Percentiles rank a stretch among this genome's conserved stretches.
Conservation (phyloP, 1,139 yeast genomes). For the Blastobotrys buckinghamii region DNA sequence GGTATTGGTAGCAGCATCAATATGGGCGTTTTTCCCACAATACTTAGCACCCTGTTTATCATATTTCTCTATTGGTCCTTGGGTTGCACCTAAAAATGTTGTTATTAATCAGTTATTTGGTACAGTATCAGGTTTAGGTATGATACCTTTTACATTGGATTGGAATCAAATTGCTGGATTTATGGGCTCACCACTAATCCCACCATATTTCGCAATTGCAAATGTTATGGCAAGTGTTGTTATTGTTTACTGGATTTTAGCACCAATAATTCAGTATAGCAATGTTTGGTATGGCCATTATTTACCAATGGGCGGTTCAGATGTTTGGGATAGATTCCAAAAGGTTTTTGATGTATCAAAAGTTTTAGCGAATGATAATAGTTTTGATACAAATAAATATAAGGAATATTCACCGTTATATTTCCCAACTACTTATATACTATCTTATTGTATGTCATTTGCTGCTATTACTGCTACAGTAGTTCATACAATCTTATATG, state of each 20-base stretch:
- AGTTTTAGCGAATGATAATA: slow-evolving; percentile 40
- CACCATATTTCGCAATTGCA: slow-evolving; percentile 54
- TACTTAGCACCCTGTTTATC: slow-evolving; percentile 48
- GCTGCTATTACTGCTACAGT: slow-evolving; percentile 56
- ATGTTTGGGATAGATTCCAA: slow-evolving; percentile 43
- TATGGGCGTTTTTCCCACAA: slow-evolving; percentile 55
- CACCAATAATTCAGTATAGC: slow-evolving; percentile 44
- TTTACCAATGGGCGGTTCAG: slow-evolving; percentile 44
- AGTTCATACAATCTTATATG: slow-evolving; percentile 50
- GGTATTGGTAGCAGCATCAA: slow-evolving; percentile 38
- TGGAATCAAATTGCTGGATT: slow-evolving; percentile 54
- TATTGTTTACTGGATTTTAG: slow-evolving; percentile 41
- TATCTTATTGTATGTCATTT: slow-evolving; percentile 58
- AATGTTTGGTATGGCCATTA: slow-evolving; percentile 48
- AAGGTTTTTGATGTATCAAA: slow-evolving; percentile 39
- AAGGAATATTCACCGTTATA: slow-evolving; percentile 53
- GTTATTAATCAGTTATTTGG: slow-evolving; percentile 61
- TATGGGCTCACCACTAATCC: slow-evolving; percentile 59
- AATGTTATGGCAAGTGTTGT: slow-evolving; percentile 46
- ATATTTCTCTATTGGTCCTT: slow-evolving; percentile 48
- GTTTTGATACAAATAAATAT: slow-evolving; percentile 47
- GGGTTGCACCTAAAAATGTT: slow-evolving; percentile 51
- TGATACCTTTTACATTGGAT: slow-evolving; percentile 56
- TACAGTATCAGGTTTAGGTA: slow-evolving; percentile 53
- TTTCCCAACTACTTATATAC: slow-evolving; percentile 56